phyloP scores from a whole-genome alignment of 129 eudicot genomes.

The Tanacetum coccineum region DNA sequence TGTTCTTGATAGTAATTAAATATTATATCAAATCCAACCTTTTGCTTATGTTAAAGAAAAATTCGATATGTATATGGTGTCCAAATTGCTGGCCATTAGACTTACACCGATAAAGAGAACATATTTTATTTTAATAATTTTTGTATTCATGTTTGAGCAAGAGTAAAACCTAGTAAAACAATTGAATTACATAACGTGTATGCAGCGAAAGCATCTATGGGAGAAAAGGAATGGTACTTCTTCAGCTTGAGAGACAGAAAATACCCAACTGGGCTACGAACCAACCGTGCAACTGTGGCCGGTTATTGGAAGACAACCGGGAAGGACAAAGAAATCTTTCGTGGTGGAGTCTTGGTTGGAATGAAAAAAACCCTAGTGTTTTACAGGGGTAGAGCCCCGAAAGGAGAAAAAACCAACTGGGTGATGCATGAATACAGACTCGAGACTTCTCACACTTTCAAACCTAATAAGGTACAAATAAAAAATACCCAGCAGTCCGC shows the following conservation, averaged over 20 bases:
- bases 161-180: background rate
- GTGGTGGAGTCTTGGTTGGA: conserved; percentile 68
- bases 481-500: background rate
- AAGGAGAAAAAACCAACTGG: conserved; percentile 96
- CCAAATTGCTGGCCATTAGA: no score
- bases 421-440: conserved; percentile 96
- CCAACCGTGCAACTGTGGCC: conserved; percentile 90
- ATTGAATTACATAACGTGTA: background rate
- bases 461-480: conserved; percentile 58
- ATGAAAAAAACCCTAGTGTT: conserved; percentile 97
- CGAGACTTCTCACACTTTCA: conserved; percentile 55
- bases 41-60: no score
- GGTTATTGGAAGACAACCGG: conserved; percentile 98
- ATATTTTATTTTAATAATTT: background rate
- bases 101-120: background rate
- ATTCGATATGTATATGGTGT: no score
- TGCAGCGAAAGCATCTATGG: conserved; percentile 98
- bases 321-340: conserved; percentile 83
- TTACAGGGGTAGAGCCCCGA: conserved; percentile 91
- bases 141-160: conserved; percentile 2
- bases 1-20: no score
- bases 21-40: no score
- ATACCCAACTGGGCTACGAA: conserved; percentile 88
- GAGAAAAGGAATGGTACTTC: conserved; percentile 97
- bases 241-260: conserved; percentile 84